Base-by-base conservation (phyloP, 2,329 filamentous ascomycete genomes). In the Arthroderma sp. region DNA sequence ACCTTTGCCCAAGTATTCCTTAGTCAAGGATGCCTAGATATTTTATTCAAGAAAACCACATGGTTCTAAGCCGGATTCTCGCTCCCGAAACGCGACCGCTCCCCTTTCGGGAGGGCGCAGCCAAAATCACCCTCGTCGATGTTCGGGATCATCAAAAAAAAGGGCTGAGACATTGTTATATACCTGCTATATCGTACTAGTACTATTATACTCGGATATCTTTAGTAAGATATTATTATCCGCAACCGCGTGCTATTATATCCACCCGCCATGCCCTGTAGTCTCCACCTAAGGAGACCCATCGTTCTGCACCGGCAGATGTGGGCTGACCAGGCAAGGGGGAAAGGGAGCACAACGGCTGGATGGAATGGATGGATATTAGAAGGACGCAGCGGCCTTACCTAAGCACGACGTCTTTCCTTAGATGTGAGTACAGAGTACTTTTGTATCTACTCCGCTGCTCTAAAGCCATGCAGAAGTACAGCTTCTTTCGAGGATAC, bases 271-370 rank as follows among this genome's bases (percentile, higher is more conserved):
- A 49, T 49, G 43, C 43, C 43, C 43, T 49, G 21, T 31, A 17
- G 21, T 13, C 43, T 49, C 43, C 43, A 49, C 43, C 28, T 25
- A 31, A 17, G 43, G 43, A 31, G 23, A 49, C 43, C 43, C 43
- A 49, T 49, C 43, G 43, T 49, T 49, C 43, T 49, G 43, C 43
- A 49, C 43, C 43, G 19, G 23, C 43, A 49, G 21, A n/a, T 49
- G 43, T 49, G 43, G 43, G 43, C 25, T 49, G 11, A 31, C 43
- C n/a, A 28, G 43, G 39, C 39, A 43, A 43, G 39, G 39, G 43
- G 43, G 21, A 25, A 47, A 49, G 43, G 39, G 39, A n/a, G 39
- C 17, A 43, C 39, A 43, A 43, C n/a, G 19, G 39, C 39, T 43
- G 39, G n/a, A 19, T 43, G 39, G 39, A n/a, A 15, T 43, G 2